Conservation (phyloP, 179 eudicot genomes). For the Silene vulgaris region DNA sequence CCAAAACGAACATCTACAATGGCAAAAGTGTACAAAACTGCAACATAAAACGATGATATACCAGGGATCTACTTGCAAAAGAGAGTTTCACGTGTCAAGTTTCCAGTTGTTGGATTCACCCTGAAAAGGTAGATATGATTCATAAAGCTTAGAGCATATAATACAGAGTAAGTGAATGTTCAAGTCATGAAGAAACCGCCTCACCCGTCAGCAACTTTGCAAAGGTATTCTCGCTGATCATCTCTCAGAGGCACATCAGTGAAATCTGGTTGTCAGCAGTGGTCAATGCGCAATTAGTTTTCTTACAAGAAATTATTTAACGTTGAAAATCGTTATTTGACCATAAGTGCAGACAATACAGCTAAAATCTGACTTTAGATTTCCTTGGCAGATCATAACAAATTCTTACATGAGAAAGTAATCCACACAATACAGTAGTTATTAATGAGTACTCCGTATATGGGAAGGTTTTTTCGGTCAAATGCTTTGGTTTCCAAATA, state of each 20-base stretch:
- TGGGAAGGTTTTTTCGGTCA: too few species aligned
- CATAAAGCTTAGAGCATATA: neutral
- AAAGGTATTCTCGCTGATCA: conserved; percentile 76
- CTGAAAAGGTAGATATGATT: conserved; percentile 29
- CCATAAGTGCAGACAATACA: neutral
- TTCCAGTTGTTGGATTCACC: conserved; percentile 77
- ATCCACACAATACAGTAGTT: too few species aligned
- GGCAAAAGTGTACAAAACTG: conserved; percentile 12
- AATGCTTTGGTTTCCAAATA: too few species aligned
- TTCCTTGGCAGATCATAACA: neutral
- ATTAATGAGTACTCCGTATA: too few species aligned
- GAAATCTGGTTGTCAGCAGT: conserved; percentile 48
- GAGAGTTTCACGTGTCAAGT: conserved; percentile 67
- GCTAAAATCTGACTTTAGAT: neutral
- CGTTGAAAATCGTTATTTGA: neutral
- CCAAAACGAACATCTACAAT: too few species aligned
- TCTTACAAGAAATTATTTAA: neutral
- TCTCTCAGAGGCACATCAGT: conserved; percentile 92
- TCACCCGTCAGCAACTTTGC: conserved; percentile 92
- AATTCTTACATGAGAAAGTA: neutral
- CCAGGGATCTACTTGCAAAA: conserved; percentile 47
- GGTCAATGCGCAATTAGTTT: neutral
- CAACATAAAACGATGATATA: neutral
- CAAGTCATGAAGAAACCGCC: conserved; percentile 5
- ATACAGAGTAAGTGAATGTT: neutral